Evolutionary conservation across 2,329 filamentous ascomycete species (phyloP), one percentile per base, ranked within the genome.

Genomic region (Nigrospora oryzae): DNA sequence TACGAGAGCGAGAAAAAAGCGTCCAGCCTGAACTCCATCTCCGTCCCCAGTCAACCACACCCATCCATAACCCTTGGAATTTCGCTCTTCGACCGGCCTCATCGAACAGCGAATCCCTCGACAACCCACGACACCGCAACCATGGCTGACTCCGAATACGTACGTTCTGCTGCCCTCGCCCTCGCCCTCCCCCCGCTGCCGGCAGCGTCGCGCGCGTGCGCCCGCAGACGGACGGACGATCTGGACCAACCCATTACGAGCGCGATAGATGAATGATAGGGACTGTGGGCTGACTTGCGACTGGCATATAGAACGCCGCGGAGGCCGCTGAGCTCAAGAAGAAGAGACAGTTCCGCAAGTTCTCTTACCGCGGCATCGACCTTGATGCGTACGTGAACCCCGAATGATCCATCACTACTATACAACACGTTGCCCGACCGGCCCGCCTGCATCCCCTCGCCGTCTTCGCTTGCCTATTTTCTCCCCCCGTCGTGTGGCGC

Each of bases 331-430:
- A 96, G 87, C 79, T 98, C 75, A 98, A 97, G 89, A 95, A 88
- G 83, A 95, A 86, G 81, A 95, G 93, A 91, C 79, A 89, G 63
- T 96, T 97, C 87, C 87, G 89, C 79, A 98, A 97, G 86, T 98
- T 97, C 73, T 93, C 90, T 62, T 98, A 96, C 88, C 88, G 93
- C 70, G 93, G 93, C 69, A 88, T 98, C 74, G 93, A 98, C 75
- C 90, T 98, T 73, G 93, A 98, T 73, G 88, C 95, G 91, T 96
- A 90, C 67, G 89, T 77, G 58, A 33, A 43, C 34, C 43, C 45
- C 53, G 48, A 36, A 38, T 42, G 19, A 19, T 36, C 11, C 16
- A 17, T 36, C 41, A 33, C 36, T 16, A 16, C n/a, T 52, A 38
- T 2, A n/a, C 35, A 36, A 4, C 35, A 36, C 17, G 2, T n/a